Evolutionary conservation across 2,329 filamentous ascomycete genomes (phyloP).

Genomic region (Aspergillus udagawae): DNA sequence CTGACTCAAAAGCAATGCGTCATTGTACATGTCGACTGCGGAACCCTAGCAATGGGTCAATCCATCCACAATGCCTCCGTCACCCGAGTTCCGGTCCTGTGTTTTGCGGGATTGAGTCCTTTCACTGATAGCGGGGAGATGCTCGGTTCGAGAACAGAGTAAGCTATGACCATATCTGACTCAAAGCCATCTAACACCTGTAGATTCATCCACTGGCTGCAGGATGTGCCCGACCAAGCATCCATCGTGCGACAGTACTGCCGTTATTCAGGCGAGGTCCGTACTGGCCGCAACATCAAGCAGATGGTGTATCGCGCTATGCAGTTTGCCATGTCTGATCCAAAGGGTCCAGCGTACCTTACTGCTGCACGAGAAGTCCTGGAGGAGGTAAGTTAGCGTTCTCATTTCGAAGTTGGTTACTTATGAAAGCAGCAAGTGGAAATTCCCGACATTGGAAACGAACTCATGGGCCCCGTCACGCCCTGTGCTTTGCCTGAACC

Average conservation of each 20-base stretch:
- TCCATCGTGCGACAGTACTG: slow-evolving; percentile 78
- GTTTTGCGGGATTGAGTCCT: slow-evolving; percentile 72
- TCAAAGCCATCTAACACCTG: not conserved
- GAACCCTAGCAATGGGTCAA: slow-evolving; percentile 71
- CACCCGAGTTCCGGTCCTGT: slow-evolving; percentile 66
- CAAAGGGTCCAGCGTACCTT: slow-evolving; percentile 74
- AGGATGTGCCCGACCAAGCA: slow-evolving; percentile 74
- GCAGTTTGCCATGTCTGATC: slow-evolving; percentile 71
- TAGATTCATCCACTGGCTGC: slow-evolving; percentile 73
- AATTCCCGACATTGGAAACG: slow-evolving; percentile 5
- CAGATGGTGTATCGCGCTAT: slow-evolving; percentile 79
- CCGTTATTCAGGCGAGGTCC: slow-evolving; percentile 74
- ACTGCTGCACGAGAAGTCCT: slow-evolving; percentile 74
- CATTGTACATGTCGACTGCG: slow-evolving; percentile 73
- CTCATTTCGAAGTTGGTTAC: not conserved
- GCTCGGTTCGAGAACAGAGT: slow-evolving; percentile 66
- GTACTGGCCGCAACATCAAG: slow-evolving; percentile 76
- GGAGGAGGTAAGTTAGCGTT: slow-evolving; percentile 64
- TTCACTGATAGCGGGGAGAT: slow-evolving; percentile 71
- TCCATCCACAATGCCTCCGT: slow-evolving; percentile 72
- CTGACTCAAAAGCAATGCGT: slow-evolving; percentile 46
- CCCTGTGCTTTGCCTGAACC: slow-evolving; percentile 10
- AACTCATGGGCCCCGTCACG: slow-evolving; percentile 7
- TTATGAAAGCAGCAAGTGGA: not conserved
- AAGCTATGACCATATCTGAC: not conserved